Conservation (phyloP, 2,329 filamentous ascomycete species). For the Cercospora sp. region DNA sequence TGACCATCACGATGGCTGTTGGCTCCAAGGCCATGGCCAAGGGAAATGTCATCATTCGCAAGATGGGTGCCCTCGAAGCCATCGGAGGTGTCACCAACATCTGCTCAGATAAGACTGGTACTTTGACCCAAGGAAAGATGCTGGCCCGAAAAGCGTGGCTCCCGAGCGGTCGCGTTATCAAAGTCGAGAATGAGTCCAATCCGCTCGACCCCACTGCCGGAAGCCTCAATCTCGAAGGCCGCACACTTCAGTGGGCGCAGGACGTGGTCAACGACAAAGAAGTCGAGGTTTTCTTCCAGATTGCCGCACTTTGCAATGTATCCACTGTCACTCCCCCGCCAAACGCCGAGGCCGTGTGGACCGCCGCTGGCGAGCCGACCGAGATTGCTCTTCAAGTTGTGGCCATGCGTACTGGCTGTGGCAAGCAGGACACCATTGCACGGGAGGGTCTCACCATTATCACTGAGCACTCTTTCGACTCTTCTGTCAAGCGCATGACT, state of each 20-base stretch:
- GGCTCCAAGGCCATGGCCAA: constrained; percentile 64
- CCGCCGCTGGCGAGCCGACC: constrained; percentile 65
- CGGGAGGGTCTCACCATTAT: constrained; percentile 24
- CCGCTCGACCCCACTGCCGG: constrained; percentile 55
- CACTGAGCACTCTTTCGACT: constrained; percentile 39
- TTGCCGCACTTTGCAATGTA: constrained; percentile 65
- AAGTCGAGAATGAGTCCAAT: constrained; percentile 56
- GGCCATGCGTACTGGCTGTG: constrained; percentile 58
- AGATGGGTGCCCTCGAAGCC: constrained; percentile 64
- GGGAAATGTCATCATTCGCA: constrained; percentile 64
- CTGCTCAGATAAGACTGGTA: constrained; percentile 70
- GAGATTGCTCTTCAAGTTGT: constrained; percentile 75
- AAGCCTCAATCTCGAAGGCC: constrained; percentile 19
- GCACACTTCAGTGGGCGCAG: constrained; percentile 26
- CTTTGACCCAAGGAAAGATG: constrained; percentile 58
- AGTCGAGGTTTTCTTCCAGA: constrained; percentile 55
- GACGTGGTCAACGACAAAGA: constrained; percentile 48
- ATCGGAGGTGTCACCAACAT: constrained; percentile 66
- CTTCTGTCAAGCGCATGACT: constrained; percentile 40
- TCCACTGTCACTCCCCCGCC: constrained; percentile 54
- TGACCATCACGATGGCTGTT: constrained; percentile 67
- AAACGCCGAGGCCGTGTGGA: constrained; percentile 57
- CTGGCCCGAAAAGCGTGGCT: constrained; percentile 62
- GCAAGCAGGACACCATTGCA: constrained; percentile 29
- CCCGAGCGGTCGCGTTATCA: constrained; percentile 58